Conservation (phyloP, 306 rosid genomes). For the Lathyrus oleraceus region DNA sequence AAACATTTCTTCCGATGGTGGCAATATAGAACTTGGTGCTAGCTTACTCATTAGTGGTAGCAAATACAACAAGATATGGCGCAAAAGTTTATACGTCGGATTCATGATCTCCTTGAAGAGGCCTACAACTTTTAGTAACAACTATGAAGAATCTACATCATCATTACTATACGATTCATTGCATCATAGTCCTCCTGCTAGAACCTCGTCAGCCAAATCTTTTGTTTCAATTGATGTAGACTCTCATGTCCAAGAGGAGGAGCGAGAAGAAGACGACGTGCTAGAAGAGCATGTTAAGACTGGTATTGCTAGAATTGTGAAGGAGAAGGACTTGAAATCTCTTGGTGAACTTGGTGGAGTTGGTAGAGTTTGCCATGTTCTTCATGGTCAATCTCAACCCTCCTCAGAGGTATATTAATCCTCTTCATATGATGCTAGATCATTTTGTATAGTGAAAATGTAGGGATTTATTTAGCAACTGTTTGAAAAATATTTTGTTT, state of each 20-base stretch:
- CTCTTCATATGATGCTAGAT: neutral
- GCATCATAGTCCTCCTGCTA: constrained; percentile 11
- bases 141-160: neutral
- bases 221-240: constrained; percentile 1
- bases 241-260: neutral
- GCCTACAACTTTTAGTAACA: neutral
- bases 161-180: neutral
- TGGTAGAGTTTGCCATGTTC: constrained; percentile 30
- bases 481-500: neutral
- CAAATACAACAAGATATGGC: constrained; percentile 37
- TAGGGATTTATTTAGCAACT: neutral
- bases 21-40: constrained; percentile 26
- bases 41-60: constrained; percentile 24
- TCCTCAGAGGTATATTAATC: constrained; percentile 41
- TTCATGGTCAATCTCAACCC: constrained; percentile 10
- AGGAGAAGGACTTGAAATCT: constrained; percentile 34
- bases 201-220: constrained; percentile 42
- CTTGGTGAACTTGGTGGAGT: constrained; percentile 42
- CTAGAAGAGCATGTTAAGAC: neutral
- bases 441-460: neutral
- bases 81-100: constrained; percentile 24
- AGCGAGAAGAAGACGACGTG: no score
- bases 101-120: constrained; percentile 36
- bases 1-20: constrained; percentile 3
- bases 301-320: constrained; percentile 40